Evolutionary conservation across 441 rosid species (phyloP).

Genomic region (Codiaeum variegatum): DNA sequence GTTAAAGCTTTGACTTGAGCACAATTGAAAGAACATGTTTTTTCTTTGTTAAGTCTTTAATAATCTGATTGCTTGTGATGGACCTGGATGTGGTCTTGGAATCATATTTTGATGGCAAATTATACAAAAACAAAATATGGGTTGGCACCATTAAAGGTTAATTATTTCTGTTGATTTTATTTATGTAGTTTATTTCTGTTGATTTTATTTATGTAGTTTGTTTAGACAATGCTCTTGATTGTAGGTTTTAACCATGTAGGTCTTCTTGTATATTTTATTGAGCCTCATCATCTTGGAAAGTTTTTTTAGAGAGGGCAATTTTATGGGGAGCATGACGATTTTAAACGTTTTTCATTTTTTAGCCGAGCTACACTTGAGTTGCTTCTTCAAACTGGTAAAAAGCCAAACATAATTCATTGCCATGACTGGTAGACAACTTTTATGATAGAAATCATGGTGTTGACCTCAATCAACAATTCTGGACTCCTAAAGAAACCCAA

Average conservation of each 20-base stretch:
- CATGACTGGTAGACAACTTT: conserved; percentile 99
- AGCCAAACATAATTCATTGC: conserved; percentile 94
- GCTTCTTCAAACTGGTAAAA: conserved; percentile 89
- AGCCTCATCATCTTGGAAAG: conserved; percentile 90
- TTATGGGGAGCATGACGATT: conserved; percentile 94
- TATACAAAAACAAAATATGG: conserved; percentile 88
- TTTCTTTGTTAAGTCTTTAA: conserved; percentile 1
- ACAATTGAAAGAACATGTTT: background rate
- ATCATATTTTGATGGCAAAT: conserved; percentile 82
- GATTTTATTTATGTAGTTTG: conserved; percentile 12
- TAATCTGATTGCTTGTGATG: conserved; percentile 37
- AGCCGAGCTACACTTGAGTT: conserved; percentile 96
- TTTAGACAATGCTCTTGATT: conserved; percentile 31
- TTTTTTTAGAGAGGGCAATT: conserved; percentile 94
- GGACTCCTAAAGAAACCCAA: too few species aligned
- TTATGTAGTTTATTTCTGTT: conserved; percentile 10
- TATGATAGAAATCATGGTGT: too few species aligned
- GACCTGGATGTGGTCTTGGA: conserved; percentile 72
- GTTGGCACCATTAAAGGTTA: conserved; percentile 86
- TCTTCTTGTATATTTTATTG: conserved; percentile 91
- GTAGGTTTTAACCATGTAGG: conserved; percentile 46
- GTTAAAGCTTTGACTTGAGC: conserved; percentile 17
- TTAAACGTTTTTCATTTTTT: conserved; percentile 87
- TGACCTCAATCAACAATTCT: too few species aligned
- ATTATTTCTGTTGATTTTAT: conserved; percentile 14